These are phyloP conservation scores for Ustilago curta DNA, from an alignment of 1,284 basidiomycete species.

Conservation along the genomic window DNA sequence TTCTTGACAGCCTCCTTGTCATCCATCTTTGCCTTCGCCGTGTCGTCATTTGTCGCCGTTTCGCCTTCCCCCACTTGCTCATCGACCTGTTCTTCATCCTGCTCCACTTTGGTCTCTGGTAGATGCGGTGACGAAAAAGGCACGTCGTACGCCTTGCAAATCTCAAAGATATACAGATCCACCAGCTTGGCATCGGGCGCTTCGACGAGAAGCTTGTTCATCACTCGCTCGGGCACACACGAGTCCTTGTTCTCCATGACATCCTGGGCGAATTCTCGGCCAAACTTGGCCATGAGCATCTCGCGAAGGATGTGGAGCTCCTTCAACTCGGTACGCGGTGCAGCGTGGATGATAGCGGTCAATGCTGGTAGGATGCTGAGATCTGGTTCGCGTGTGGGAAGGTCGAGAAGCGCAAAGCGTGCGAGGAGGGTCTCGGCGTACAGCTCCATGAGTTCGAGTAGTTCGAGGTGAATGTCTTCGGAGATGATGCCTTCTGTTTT, in stretches of 20 bases:
- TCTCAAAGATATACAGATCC: conserved; percentile 72
- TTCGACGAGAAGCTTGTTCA: conserved; percentile 78
- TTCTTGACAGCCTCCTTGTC: conserved; percentile 9
- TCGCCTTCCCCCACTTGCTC: conserved; percentile 10
- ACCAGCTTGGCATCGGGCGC: conserved; percentile 82
- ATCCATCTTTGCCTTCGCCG: conserved; percentile 2
- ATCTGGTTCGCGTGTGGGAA: conserved; percentile 83
- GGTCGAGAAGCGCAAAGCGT: conserved; percentile 89
- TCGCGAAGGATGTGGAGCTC: conserved; percentile 92
- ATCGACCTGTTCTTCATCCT: conserved; percentile 9
- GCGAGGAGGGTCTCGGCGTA: conserved; percentile 93
- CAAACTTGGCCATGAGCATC: conserved; percentile 92
- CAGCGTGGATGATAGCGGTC: conserved; percentile 85
- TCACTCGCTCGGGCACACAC: conserved; percentile 83
- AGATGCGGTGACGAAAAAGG: conserved; percentile 42
- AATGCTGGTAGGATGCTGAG: conserved; percentile 80
- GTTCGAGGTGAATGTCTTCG: conserved; percentile 75
- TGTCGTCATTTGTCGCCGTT: conserved; percentile 5
- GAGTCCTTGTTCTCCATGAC: conserved; percentile 84
- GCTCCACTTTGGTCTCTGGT: conserved; percentile 34
- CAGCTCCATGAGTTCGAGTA: conserved; percentile 87
- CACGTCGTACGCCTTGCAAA: conserved; percentile 64
- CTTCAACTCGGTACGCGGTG: conserved; percentile 79
- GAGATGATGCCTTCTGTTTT: conserved; percentile 85
- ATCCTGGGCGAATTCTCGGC: conserved; percentile 81